Base-by-base conservation (phyloP, 345 rosid species). In the Raphanus sativus region DNA sequence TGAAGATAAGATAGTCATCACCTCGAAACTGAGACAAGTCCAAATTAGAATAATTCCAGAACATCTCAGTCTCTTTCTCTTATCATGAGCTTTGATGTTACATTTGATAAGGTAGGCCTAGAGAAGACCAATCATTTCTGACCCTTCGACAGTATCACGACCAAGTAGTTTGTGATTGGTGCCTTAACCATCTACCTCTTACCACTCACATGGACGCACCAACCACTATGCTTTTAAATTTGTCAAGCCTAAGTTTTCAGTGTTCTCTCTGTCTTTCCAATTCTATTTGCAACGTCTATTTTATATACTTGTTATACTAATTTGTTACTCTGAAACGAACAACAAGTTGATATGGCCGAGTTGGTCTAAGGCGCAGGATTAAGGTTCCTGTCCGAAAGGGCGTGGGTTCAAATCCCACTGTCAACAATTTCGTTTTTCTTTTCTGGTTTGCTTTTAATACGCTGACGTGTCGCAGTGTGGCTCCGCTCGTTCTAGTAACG, bases 321-420 rank as follows among this genome's bases (percentile, higher is more conserved):
- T 8, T 2, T 9, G n/a, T 11, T 40, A 40, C 17, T 48, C 54
- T 48, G 0, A 4, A 1, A 0, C 0, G 6, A 3, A 40, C 48
- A 45, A 45, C 16, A 45, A 45, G 54, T 45, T 45, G 54, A 45
- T 45, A 45, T 45, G 54, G 54, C 54, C 54, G 54, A 45, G 16
- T 45, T 45, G 54, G 54, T 45, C 54, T 45, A 45, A 45, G 54
- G 54, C 54, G 54, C 54, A 45, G 54, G 54, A 45, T 45, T 45
- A 45, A 45, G 54, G 54, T 45, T 45, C 54, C 54, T 45, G 90
- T 86, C 89, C 89, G 89, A 91, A 87, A 88, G 97, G 95, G 90
- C 90, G 84, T 88, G 91, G 91, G 93, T 90, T 90, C 93, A 83
- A 90, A 87, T 91, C 93, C 90, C 93, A 90, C 85, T 90, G 56